Evolutionary conservation across 305 asterid species (phyloP).

Genomic region (Fraxinus nigra): DNA sequence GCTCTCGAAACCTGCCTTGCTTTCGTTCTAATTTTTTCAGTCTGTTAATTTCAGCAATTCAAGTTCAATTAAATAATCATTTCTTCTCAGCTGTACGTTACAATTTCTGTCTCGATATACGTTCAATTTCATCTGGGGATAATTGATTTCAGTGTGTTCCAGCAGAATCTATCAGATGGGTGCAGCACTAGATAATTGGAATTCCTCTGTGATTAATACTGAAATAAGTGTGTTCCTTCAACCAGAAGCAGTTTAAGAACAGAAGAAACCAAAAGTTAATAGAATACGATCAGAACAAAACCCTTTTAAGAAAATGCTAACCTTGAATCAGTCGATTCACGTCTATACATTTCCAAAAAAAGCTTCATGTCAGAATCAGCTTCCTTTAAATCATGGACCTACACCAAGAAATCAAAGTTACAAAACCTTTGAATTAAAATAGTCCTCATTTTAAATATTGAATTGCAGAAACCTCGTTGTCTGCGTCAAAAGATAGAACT

Average conservation of each 20-base stretch:
- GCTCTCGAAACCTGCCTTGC: too few species aligned
- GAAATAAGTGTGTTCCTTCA: neutral
- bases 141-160: too few species aligned
- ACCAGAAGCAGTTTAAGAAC: neutral
- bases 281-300: neutral
- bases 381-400: conserved; percentile 72
- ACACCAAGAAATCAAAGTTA: conserved; percentile 34
- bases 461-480: neutral
- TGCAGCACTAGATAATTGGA: neutral
- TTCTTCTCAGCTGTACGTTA: too few species aligned
- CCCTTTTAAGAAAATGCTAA: conserved; percentile 24
- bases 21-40: too few species aligned
- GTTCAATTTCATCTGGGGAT: too few species aligned
- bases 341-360: conserved; percentile 65
- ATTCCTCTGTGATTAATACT: neutral
- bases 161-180: neutral
- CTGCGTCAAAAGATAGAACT: neutral
- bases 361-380: conserved; percentile 65
- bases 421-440: conserved; percentile 17
- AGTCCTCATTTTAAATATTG: neutral
- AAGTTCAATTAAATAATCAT: too few species aligned
- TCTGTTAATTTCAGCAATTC: too few species aligned
- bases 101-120: too few species aligned
- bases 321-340: conserved; percentile 77
- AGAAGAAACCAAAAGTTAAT: conserved; percentile 4